Base-by-base conservation (phyloP, 305 asterid species). In the Fraxinus sp. region DNA sequence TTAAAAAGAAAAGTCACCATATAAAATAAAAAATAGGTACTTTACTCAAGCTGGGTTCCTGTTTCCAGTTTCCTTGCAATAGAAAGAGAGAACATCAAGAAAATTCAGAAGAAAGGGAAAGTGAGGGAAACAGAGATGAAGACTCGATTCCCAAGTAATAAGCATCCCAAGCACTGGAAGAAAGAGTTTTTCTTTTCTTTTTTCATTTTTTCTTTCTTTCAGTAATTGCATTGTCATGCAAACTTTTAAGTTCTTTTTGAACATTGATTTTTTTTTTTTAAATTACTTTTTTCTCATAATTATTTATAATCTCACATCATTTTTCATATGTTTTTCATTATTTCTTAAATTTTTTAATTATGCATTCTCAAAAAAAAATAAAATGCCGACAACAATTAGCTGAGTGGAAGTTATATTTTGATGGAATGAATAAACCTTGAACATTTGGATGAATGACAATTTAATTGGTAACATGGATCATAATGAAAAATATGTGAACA, bases 91-190 rank as follows among this genome's bases (percentile, higher is more conserved):
- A 37, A 55, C 70, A 28, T 37, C 14, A 41, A 71, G 84, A 71
- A 70, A 83, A 44, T 73, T n/a, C 44, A 80, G 77, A 26, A 13
- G 35, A 76, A 82, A 77, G 76, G 76, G 18, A 28, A 49, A 41
- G 85, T 77, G 82, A 37, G 81, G 33, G 64, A 44, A 52, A 57
- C 82, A 75, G 86, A 32, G 89, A 2, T n/a, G 78, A 68, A 88
- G n/a, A 86, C 90, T 82, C 87, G 83, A 80, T 46, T 64, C 81
- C 87, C 88, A 49, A 83, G 85, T 80, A 70, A 82, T 78, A 73
- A 87, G 90, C 86, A 87, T 86, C 90, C 90, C 76, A 89, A 80
- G 90, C 86, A 82, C 72, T 30, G 73, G 7, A 14, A 14, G 20
- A 49, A 4, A 49, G 18, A 14, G 5, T 14, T 1, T 13, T 14